Base-by-base conservation (phyloP, 148 eudicot genomes). In the Talinum fruticosum region DNA sequence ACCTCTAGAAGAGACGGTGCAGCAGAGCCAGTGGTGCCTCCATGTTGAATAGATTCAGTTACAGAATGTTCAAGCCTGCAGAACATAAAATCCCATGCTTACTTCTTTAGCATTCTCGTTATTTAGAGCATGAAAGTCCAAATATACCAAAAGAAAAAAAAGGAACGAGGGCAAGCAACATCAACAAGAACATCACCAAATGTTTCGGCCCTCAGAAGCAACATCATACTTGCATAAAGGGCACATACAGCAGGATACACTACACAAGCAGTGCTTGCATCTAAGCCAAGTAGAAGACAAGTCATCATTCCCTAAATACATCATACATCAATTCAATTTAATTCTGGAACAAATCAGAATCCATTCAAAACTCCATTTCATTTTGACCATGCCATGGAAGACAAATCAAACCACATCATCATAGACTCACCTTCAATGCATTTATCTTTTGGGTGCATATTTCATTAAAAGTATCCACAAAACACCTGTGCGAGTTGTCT, bases 1-100 rank as follows among this genome's bases (percentile, higher is more conserved):
- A 94, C 98, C 98, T 94, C 97, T 79, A 94, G 72, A n/a, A 93
- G 72, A 30, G 98, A 94, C 44, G 97, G 98, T 37, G 91, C 87
- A 75, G 51, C 86, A 78, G 91, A 88, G 76, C 87, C 91, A 71
- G 89, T 67, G 59, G 88, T 57, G 83, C 85, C 87, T 68, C 92
- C 96, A 8, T 92, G 91, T 72, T 92, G 93, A 79, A 89, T 86
- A 65, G 97, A 86, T 49, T 86, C 98, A 62, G 94, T 89, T 24
- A 94, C 97, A 83, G 94, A 90, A 84, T 87, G 85, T 85, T 96
- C 99, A 76, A 96, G 80, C 91, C 99, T 96, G 79, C 71, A 71
- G 78, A 86, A 81, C 37, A 80, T 21, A 71, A 59, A 29, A 37
- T 24, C 6, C 21, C 36, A 75, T 26, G 28, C 10, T 29, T 29